phyloP scores from a whole-genome alignment of 441 rosid species.

The Populus hybrid region DNA sequence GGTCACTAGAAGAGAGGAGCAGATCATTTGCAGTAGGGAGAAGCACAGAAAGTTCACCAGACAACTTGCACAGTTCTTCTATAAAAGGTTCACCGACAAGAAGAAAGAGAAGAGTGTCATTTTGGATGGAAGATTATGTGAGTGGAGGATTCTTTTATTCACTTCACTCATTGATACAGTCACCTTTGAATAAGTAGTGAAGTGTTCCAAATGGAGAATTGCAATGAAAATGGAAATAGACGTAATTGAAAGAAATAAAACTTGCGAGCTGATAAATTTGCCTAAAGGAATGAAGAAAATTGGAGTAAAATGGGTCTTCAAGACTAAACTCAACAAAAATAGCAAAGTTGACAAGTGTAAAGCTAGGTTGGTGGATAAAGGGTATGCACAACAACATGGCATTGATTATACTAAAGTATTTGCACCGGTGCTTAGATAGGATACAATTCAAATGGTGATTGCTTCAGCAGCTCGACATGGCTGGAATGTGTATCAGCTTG shows the following conservation, averaged over 20 bases:
- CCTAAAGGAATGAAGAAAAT: background rate
- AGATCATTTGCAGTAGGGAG: too few relatives aligned
- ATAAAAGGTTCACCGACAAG: background rate
- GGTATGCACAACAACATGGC: too few relatives aligned
- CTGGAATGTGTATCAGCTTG: too few relatives aligned
- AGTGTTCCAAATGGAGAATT: background rate
- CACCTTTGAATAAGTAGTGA: background rate
- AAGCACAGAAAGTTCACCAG: too few relatives aligned
- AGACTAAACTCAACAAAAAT: background rate
- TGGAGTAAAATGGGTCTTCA: background rate
- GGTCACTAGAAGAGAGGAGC: too few relatives aligned
- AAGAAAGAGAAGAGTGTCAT: background rate
- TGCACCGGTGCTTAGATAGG: too few relatives aligned
- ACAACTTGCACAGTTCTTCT: too few relatives aligned
- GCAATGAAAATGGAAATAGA: conserved; percentile 13
- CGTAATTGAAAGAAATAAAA: conserved; percentile 9
- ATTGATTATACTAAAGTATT: too few relatives aligned
- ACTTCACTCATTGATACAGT: background rate
- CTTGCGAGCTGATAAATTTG: background rate
- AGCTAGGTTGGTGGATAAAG: background rate
- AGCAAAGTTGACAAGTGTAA: background rate
- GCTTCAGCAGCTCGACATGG: too few relatives aligned
- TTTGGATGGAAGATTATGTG: conserved; percentile 7
- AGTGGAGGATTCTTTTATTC: background rate
- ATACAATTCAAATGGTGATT: too few relatives aligned